Evolutionary conservation across 106 monocot genomes (phyloP), one percentile per base, ranked within the genome.

Genomic region (Dendrobium catenatum): DNA sequence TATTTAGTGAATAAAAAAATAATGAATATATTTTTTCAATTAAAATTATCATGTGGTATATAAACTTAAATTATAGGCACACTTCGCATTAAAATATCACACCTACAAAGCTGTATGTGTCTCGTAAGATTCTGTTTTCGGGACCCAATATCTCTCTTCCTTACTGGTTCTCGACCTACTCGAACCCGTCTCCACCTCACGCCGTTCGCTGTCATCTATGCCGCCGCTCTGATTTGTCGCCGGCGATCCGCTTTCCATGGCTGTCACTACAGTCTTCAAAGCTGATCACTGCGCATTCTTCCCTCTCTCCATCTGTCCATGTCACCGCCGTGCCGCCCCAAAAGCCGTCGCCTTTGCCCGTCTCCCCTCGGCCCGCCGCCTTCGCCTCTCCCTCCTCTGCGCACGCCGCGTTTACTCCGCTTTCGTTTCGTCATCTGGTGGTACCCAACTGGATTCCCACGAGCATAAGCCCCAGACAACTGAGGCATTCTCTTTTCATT

Each of bases 261-360:
- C 48, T 10, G 18, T 27, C 49, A 2, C 79, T 19, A 2, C 76
- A 15, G 15, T 42, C 49, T 77, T 86, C 54, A 67, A 78, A 6
- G 42, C 76, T 70, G 33, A 67, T 26, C 77, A 8, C 79, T 84
- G 37, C 85, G 27, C 43, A 78, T 42, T 72, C 74, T 55, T 42
- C 61, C 76, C 55, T 51, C 37, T 73, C 70, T 54, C 68, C 77
- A 22, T 64, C 51, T 44, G 26, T 26, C 13, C 73, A 44, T 40
- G 16, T 76, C 51, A 27, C 19, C 13, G 41, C n/a, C 78, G 56
- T 54, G 73, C 72, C 48, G 64, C 80, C 73, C 59, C 44, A 18
- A 51, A 66, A 67, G 15, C 81, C 68, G 75, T 72, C 31, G 27
- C 49, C 7, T 66, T 66, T 6, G 75, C 80, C 29, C 81, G 49